A percentile compares a stretch with the other conserved stretches of the same genome.
Evolutionary conservation across 2,329 filamentous ascomycete species (phyloP).

Genomic region (Stagonosporopsis rhizophila): DNA sequence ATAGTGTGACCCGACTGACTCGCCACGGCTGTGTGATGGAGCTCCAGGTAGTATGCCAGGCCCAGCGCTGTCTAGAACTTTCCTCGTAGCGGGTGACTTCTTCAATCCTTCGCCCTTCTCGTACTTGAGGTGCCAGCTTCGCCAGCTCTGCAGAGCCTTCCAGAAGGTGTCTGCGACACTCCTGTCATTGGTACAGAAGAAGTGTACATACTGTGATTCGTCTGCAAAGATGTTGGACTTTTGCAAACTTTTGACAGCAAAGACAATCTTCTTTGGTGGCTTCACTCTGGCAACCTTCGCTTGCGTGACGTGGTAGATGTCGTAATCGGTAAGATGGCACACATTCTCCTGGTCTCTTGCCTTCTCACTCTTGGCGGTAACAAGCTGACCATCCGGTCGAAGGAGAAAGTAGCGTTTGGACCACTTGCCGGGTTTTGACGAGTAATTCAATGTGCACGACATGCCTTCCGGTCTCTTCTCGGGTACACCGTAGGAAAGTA

Average conservation of each 20-base stretch:
- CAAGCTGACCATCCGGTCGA: slow-evolving; percentile 73
- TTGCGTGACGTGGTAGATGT: slow-evolving; percentile 81
- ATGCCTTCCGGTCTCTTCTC: slow-evolving; percentile 69
- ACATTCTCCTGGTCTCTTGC: slow-evolving; percentile 72
- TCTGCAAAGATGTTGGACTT: slow-evolving; percentile 84
- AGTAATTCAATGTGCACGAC: slow-evolving; percentile 78
- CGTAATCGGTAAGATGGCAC: slow-evolving; percentile 90
- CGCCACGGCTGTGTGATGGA: slow-evolving; percentile 37
- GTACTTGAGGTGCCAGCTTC: slow-evolving; percentile 89
- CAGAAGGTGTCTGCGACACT: slow-evolving; percentile 73
- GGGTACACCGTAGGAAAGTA: slow-evolving; percentile 71
- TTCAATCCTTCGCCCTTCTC: slow-evolving; percentile 66
- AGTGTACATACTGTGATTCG: slow-evolving; percentile 88
- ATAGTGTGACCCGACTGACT: slow-evolving; percentile 61
- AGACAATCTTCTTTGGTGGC: slow-evolving; percentile 84
- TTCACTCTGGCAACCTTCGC: slow-evolving; percentile 75
- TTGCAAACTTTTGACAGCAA: slow-evolving; percentile 90
- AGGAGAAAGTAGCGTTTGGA: slow-evolving; percentile 82
- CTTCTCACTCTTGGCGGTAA: slow-evolving; percentile 73
- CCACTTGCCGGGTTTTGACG: slow-evolving; percentile 84
- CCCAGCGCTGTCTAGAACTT: slow-evolving; percentile 26
- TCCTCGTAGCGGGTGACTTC: slow-evolving; percentile 41
- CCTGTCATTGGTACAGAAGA: slow-evolving; percentile 82
- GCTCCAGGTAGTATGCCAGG: slow-evolving; percentile 16
- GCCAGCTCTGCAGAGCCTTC: slow-evolving; percentile 76